These are phyloP conservation scores for Neofusicoccum laricinum DNA, from an alignment of 2,329 filamentous ascomycete species.

Conservation along the genomic window DNA sequence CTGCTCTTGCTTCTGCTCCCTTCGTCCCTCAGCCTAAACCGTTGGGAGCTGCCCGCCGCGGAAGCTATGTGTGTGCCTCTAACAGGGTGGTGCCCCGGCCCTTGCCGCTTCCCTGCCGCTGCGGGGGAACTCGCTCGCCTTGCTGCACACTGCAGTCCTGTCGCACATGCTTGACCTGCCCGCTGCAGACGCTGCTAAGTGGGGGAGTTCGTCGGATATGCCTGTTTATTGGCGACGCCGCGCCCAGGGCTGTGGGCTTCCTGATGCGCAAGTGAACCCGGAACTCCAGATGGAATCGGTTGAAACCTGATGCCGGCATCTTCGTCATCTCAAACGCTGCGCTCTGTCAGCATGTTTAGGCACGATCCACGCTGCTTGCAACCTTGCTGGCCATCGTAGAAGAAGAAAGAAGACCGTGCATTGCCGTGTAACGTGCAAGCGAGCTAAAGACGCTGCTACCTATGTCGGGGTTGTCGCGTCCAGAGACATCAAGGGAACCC, in stretches of 20 bases:
- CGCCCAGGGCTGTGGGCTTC: not conserved
- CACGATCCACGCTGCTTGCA: not conserved
- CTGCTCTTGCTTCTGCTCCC: not conserved
- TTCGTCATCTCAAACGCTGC: not conserved
- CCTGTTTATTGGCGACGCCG: not conserved
- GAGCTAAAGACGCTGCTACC: not conserved
- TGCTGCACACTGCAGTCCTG: slow-evolving; percentile 7
- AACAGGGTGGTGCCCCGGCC: not conserved
- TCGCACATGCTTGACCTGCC: not conserved
- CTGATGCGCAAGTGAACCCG: not conserved
- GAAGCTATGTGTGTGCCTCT: not conserved
- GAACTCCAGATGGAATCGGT: not conserved
- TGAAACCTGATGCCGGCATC: not conserved
- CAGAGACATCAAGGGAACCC: not conserved
- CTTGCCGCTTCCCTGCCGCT: slow-evolving; percentile 9
- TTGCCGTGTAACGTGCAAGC: not conserved
- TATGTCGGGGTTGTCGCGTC: not conserved
- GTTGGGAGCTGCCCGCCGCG: not conserved
- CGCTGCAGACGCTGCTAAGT: not conserved
- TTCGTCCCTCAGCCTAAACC: not conserved
- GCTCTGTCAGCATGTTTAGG: not conserved
- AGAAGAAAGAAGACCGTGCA: not conserved
- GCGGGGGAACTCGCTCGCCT: not conserved
- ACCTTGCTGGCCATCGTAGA: not conserved
- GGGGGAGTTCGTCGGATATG: not conserved